Conservation (phyloP, 169 alveolate species). For the Cryptosporidium ryanae region DNA sequence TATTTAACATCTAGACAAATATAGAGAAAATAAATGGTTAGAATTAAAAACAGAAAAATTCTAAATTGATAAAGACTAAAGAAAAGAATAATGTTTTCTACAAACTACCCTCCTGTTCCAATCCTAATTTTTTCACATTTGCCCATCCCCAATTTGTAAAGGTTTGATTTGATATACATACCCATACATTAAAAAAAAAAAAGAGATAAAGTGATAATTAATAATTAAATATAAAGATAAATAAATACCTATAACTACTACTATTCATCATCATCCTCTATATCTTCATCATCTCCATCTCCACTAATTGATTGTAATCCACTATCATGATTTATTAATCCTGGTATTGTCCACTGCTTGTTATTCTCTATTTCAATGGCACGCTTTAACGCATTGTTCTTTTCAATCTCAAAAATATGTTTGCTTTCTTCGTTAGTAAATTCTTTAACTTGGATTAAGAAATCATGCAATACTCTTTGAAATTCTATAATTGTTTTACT, state of each 20-base stretch:
- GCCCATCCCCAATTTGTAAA: not conserved
- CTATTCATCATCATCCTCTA: slow-evolving; percentile 61
- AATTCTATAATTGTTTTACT: slow-evolving; percentile 78
- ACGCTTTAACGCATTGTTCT: slow-evolving; percentile 47
- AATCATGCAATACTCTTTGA: slow-evolving; percentile 76
- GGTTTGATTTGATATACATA: not conserved
- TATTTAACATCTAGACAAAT: slow-evolving; percentile 35
- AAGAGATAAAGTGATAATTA: not conserved
- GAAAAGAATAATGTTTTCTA: not conserved
- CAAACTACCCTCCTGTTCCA: too few species aligned
- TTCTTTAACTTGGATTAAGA: slow-evolving; percentile 78
- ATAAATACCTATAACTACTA: not conserved
- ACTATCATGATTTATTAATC: slow-evolving; percentile 36
- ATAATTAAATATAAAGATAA: not conserved
- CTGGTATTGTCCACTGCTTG: slow-evolving; percentile 65
- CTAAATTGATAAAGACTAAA: not conserved
- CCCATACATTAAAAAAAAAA: not conserved
- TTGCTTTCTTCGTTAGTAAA: slow-evolving; percentile 61
- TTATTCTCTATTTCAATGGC: slow-evolving; percentile 68
- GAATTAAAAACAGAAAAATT: slow-evolving; percentile 1
- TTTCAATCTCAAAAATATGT: slow-evolving; percentile 42
- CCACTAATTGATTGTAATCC: slow-evolving; percentile 25
- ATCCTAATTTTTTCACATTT: not conserved
- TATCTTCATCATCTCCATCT: slow-evolving; percentile 51
- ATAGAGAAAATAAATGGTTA: not conserved